Percentiles rank a stretch among this genome's conserved stretches.
phyloP scores from a whole-genome alignment of 2,329 filamentous ascomycete genomes.

The Cytospora leucostoma region DNA sequence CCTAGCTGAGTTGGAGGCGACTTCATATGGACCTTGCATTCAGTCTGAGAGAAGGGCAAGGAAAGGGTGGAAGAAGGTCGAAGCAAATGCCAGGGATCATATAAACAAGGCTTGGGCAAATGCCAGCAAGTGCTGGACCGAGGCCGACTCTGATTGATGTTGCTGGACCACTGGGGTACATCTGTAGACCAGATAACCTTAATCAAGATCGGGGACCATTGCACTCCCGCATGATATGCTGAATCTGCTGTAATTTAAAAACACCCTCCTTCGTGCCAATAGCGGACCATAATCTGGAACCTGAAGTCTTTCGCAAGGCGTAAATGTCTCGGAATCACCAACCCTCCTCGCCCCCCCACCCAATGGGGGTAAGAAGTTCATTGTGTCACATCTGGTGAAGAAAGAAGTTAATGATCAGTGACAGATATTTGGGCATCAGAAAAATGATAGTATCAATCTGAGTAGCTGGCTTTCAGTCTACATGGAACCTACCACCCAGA shows the following conservation, averaged over 20 bases:
- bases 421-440: not conserved
- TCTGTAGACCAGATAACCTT: not conserved
- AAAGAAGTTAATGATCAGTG: not conserved
- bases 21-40: conserved; percentile 1
- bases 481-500: not conserved
- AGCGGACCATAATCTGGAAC: too few species aligned
- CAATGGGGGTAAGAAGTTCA: not conserved
- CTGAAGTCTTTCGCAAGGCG: not conserved
- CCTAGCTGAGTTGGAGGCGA: not conserved
- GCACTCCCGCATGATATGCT: too few species aligned
- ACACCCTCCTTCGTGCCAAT: too few species aligned
- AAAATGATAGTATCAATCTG: not conserved
- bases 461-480: not conserved
- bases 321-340: not conserved
- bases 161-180: not conserved
- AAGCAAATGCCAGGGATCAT: too few species aligned
- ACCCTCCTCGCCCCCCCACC: too few species aligned
- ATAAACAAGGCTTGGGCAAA: not conserved
- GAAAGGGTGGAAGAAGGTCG: not conserved
- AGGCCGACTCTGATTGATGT: not conserved
- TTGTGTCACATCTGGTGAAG: not conserved
- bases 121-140: not conserved
- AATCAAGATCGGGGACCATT: not conserved
- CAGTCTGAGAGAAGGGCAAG: not conserved
- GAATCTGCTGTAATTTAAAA: too few species aligned